Evolutionary conservation across 345 rosid species (phyloP), one percentile per base, ranked within the genome.

Genomic region (Moringa oleifera): DNA sequence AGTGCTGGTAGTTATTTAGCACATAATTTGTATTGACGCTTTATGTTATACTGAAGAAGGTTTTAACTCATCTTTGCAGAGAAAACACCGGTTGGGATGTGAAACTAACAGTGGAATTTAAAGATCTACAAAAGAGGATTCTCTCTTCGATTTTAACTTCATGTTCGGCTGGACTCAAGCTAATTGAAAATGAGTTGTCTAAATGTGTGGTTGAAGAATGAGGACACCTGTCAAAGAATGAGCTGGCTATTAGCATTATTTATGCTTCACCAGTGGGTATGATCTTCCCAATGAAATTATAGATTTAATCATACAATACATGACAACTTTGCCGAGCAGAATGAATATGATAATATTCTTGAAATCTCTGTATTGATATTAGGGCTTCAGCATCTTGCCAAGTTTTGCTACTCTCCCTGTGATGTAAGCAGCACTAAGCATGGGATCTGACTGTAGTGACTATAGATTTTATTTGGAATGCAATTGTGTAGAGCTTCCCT

Each of bases 131-230:
- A n/a, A 79, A 80, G 67, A 83, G 77, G 77, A 84, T 90, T 20
- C 22, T 86, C 25, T 84, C 97, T 51, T 93, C 97, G 11, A 77
- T 90, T 68, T 31, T 84, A 69, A 68, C 75, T 58, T 86, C 98
- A 15, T 93, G 97, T 69, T 74, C 76, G 58, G 64, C 71, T 6
- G 96, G 98, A 64, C 58, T 72, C 62, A 73, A 78, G 58, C 41
- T 84, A 77, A 72, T 90, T 62, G 85, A 85, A 77, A 71, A 69
- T 1, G 80, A 82, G 51, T 66, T 80, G 33, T 47, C 70, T 18
- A 80, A 73, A 58, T 47, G 24, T 16, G 0, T 45, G 53, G 61
- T 37, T 36, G 47, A 46, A 46, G 69, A 51, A 25, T 59, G 59
- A 62, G 36, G 63, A 57, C 8, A 67, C 2, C 2, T 10, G 20